Percentiles rank a stretch among this genome's conserved stretches.
Conservation (phyloP, 2,329 filamentous ascomycete species). For the Chaetomium sp. region DNA sequence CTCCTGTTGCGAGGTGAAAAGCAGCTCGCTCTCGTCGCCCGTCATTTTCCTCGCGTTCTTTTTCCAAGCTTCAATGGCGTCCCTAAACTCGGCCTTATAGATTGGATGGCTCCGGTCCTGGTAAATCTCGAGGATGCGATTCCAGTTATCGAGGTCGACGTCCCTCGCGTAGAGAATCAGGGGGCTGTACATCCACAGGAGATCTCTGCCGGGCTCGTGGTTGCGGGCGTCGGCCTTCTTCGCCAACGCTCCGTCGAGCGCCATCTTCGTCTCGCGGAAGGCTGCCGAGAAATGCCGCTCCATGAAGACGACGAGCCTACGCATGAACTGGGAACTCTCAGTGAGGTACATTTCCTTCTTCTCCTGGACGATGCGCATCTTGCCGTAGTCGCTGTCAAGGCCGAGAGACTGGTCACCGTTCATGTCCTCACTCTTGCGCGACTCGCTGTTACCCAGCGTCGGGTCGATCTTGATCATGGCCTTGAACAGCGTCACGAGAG, state of each 20-base stretch:
- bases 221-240: conserved; percentile 71
- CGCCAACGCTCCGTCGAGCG: conserved; percentile 60
- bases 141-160: conserved; percentile 80
- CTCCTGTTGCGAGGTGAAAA: conserved; percentile 87
- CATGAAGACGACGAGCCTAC: conserved; percentile 80
- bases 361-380: conserved; percentile 92
- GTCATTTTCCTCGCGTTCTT: conserved; percentile 72
- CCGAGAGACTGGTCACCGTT: conserved; percentile 51
- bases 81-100: conserved; percentile 81
- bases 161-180: conserved; percentile 87
- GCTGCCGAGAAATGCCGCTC: conserved; percentile 76
- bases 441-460: conserved; percentile 61
- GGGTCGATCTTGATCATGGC: conserved; percentile 95
- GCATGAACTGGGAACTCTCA: conserved; percentile 75
- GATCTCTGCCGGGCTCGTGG: conserved; percentile 69
- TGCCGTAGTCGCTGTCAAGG: conserved; percentile 74
- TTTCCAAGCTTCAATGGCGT: conserved; percentile 78
- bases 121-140: conserved; percentile 76
- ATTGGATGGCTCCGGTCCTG: conserved; percentile 73
- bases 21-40: conserved; percentile 76
- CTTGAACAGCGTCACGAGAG: conserved; percentile 81
- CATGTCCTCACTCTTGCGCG: conserved; percentile 52
- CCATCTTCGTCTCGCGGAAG: conserved; percentile 68
- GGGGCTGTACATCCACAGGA: conserved; percentile 86
- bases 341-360: conserved; percentile 87